Evolutionary conservation across 352 stramenopile species (phyloP).

Genomic region (Phytophthora lateralis): DNA sequence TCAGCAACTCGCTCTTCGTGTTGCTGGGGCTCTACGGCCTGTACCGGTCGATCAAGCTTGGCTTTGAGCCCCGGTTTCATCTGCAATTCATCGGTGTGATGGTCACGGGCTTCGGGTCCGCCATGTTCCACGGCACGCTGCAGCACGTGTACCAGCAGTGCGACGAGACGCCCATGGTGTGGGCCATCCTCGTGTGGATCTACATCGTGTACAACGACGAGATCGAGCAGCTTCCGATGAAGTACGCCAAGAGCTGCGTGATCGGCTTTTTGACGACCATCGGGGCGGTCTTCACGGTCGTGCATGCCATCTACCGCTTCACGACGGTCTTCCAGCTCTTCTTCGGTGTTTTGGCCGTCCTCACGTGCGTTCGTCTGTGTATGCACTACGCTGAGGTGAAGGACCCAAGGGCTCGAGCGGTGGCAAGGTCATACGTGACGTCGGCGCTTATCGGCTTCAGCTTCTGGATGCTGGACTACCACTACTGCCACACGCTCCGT

Average conservation of each 20-base stretch:
- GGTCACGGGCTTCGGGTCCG: slow-evolving; percentile 79
- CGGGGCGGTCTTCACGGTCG: slow-evolving; percentile 67
- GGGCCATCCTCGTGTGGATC: slow-evolving; percentile 79
- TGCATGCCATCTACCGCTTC: slow-evolving; percentile 81
- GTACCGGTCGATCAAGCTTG: slow-evolving; percentile 57
- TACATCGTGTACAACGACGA: slow-evolving; percentile 87
- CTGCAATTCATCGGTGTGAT: slow-evolving; percentile 78
- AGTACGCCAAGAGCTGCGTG: slow-evolving; percentile 43
- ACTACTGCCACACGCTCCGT: slow-evolving; percentile 66
- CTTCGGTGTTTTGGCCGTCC: slow-evolving; percentile 64
- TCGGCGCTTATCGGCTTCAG: slow-evolving; percentile 67
- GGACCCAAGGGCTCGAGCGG: slow-evolving; percentile 51
- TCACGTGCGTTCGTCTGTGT: slow-evolving; percentile 53
- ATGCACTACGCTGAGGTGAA: slow-evolving; percentile 64
- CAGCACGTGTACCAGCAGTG: slow-evolving; percentile 84
- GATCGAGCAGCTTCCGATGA: slow-evolving; percentile 52
- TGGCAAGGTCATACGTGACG: slow-evolving; percentile 69
- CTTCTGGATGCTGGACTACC: slow-evolving; percentile 85
- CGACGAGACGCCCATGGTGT: slow-evolving; percentile 89
- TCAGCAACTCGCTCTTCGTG: slow-evolving; percentile 84
- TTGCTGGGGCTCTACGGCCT: slow-evolving; percentile 78
- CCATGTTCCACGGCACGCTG: slow-evolving; percentile 88
- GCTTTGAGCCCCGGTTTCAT: slow-evolving; percentile 81
- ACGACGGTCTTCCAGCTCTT: slow-evolving; percentile 81
- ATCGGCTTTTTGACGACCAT: slow-evolving; percentile 56